These are phyloP conservation scores for Serendipita vermifera DNA, from an alignment of 768 basidiomycete species.

Conservation along the genomic window DNA sequence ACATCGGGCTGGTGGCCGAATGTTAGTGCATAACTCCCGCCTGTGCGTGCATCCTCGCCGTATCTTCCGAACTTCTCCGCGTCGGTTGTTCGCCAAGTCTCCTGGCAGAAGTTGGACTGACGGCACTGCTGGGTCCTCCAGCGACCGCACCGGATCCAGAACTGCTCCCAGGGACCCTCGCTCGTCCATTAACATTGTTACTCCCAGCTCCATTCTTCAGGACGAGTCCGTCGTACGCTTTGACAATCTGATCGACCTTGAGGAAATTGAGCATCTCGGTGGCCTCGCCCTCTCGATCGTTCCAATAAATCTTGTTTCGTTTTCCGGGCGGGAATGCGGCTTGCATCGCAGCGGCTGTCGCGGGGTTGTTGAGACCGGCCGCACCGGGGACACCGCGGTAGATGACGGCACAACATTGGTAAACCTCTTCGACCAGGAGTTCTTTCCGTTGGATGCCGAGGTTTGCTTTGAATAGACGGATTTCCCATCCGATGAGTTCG, in stretches of 20 bases:
- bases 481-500: conserved; percentile 70
- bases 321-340: not conserved
- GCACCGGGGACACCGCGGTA: conserved; percentile 11
- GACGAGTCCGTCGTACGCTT: not conserved
- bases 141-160: too few relatives aligned
- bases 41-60: too few relatives aligned
- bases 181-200: not conserved
- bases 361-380: not conserved
- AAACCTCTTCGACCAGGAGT: conserved; percentile 12
- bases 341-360: not conserved
- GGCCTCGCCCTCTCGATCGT: conserved; percentile 2
- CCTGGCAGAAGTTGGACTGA: too few relatives aligned
- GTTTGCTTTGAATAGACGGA: conserved; percentile 62
- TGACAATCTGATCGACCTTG: conserved; percentile 3
- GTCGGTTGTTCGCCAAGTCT: too few relatives aligned
- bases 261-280: conserved; percentile 8
- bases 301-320: conserved; percentile 4
- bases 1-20: too few relatives aligned
- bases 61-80: too few relatives aligned
- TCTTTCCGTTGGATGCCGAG: conserved; percentile 47
- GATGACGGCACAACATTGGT: conserved; percentile 16
- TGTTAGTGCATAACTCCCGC: too few relatives aligned
- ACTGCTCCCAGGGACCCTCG: too few relatives aligned
- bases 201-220: not conserved
- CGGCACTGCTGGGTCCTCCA: too few relatives aligned